phyloP scores from a whole-genome alignment of 202 grass and related monocot genomes.

The Cymbopogon flexuosus region DNA sequence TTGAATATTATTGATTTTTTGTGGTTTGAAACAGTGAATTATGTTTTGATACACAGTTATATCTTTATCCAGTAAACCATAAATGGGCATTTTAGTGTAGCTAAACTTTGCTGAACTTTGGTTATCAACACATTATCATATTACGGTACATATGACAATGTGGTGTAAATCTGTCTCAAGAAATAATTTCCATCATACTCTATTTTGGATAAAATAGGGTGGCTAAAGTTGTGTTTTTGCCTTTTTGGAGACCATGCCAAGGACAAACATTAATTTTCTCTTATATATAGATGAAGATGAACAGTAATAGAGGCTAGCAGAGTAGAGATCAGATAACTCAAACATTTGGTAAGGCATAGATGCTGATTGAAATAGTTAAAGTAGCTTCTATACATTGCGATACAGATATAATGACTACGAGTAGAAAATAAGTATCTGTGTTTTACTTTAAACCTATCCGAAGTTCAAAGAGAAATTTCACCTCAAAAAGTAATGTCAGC shows the following conservation, averaged over 20 bases:
- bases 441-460: not conserved
- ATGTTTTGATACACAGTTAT: slow-evolving; percentile 20
- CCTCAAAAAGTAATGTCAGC: not conserved
- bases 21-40: slow-evolving; percentile 10
- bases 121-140: not conserved
- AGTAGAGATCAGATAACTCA: not conserved
- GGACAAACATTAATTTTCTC: not conserved
- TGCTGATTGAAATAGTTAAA: slow-evolving; percentile 10
- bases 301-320: not conserved
- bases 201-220: not conserved
- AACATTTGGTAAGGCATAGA: slow-evolving; percentile 9
- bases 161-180: not conserved
- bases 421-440: not conserved
- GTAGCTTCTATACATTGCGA: slow-evolving; percentile 9
- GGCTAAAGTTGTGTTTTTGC: slow-evolving; percentile 1
- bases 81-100: not conserved
- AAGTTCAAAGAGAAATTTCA: slow-evolving; percentile 30
- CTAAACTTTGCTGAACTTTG: not conserved
- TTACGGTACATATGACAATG: not conserved
- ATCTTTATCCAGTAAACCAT: not conserved
- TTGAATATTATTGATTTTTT: not conserved
- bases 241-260: not conserved
- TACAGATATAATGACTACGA: not conserved
- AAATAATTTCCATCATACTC: not conserved
- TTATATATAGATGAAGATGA: not conserved